Base-by-base conservation (phyloP, 1,284 basidiomycete species). In the Apiotrichum brassicae region DNA sequence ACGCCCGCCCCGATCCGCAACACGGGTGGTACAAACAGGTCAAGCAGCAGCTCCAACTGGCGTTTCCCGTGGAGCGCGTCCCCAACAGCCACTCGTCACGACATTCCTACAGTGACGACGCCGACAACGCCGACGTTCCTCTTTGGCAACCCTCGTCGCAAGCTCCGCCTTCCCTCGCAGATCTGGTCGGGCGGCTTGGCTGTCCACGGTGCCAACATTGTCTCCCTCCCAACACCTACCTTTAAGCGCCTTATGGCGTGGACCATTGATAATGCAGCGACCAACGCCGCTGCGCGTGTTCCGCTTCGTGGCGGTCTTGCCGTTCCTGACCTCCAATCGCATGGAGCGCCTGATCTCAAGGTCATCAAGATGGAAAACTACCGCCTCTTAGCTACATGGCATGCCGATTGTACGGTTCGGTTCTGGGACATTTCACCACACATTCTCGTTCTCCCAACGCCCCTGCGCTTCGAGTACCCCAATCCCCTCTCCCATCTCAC, bases 361-460 rank as follows among this genome's bases (percentile, higher is more conserved):
- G 61, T 63, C 14, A 56, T 62, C 49, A 68, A 74, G 59, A 63
- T 75, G 60, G 84, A 88, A 62, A 78, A 78, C 11, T 81, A 79
- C 59, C 81, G 86, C 18, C 70, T 90, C 19, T 68, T 88, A n/a
- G 71, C 84, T 1, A 84, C 84, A 0, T 76, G 76, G 46, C 82
- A 87, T 60, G 71, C 74, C 2, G 82, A 89, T 62, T 72, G 81
- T n/a, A 80, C 78, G 1, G 71, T 91, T 20, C 62, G 70, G 16
- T 73, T 72, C 58, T 72, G 70, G 68, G 69, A 72, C 51, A 70
- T 82, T 35, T 87, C 83, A 46, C 76, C 82, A 0, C 84, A 86
- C 49, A 73, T 87, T 3, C 75, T 86, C 13, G 64, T 82, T 26
- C 76, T 67, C 61, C 77, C 54, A 56, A 73, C 51, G 52, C 76